Percentiles rank a stretch among this genome's conserved stretches.
Conservation (phyloP, 1,139 yeast species). For the Blastobotrys malaysiensis region DNA sequence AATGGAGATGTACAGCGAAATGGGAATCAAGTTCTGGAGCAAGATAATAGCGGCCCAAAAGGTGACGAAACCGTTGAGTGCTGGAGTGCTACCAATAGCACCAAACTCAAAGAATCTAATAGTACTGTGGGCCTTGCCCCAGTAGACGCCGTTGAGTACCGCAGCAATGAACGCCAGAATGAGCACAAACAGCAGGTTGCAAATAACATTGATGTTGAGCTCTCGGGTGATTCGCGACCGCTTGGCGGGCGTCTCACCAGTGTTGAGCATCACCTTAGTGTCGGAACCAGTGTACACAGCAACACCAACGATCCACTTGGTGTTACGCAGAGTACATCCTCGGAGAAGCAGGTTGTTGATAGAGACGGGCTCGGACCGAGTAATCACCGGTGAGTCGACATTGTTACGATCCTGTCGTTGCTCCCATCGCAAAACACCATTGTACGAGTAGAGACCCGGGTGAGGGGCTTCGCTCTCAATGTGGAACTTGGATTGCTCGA, state of each 20-base stretch:
- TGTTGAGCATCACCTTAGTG: conserved; percentile 86
- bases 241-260: conserved; percentile 91
- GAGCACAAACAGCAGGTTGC: conserved; percentile 72
- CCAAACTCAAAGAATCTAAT: conserved; percentile 68
- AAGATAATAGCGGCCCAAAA: conserved; percentile 87
- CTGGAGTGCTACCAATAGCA: conserved; percentile 56
- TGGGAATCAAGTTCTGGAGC: conserved; percentile 89
- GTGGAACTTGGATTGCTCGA: conserved; percentile 68
- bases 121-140: conserved; percentile 48
- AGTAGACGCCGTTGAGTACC: conserved; percentile 72
- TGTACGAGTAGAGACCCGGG: conserved; percentile 70
- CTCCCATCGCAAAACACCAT: conserved; percentile 65
- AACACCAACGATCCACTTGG: conserved; percentile 91
- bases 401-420: conserved; percentile 21
- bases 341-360: conserved; percentile 76
- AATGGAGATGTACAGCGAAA: conserved; percentile 87
- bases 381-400: conserved; percentile 9
- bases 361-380: conserved; percentile 55
- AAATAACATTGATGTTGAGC: conserved; percentile 72
- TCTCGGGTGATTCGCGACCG: conserved; percentile 77
- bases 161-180: conserved; percentile 79
- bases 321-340: conserved; percentile 85
- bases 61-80: conserved; percentile 74
- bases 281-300: conserved; percentile 90
- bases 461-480: conserved; percentile 92